Base-by-base conservation (phyloP, 768 basidiomycete species). In the Ramaria sp. region DNA sequence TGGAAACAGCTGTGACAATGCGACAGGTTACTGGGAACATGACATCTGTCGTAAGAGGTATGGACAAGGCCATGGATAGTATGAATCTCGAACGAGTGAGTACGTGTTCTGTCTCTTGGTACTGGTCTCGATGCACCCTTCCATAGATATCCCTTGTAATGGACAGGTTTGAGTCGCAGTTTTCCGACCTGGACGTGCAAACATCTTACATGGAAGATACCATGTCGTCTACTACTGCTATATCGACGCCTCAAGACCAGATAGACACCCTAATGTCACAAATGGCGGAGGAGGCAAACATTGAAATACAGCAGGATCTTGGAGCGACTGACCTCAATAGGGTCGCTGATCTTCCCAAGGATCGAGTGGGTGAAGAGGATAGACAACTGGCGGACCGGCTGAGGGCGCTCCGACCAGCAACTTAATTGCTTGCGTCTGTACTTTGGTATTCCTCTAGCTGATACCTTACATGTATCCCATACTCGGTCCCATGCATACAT, bases 1-100 rank as follows among this genome's bases (percentile, higher is more conserved):
- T 99, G 0, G 96, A 99, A 71, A 98, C 96, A 16, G 96, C 96
- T 0, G 93, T 98, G 41, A 97, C 95, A 53, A 97, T 99, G 91
- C 81, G 90, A 48, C 81, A 90, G 69, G 88, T 99, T 38, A 95
- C 96, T 28, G 92, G 92, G 3, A 93, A 85, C 67, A 96, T 99
- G 95, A 84, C 91, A 15, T 85, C 84, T 34, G 96, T 98, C 2
- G 96, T 99, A 43, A 83, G 82, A 63, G 94, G 93, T 32, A 98
- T 99, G 96, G 96, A 99, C 67, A 89, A 86, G 65, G 96, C 96
- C 3, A 98, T 99, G 96, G 88, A 96, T 62, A 87, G 77, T 69
- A 99, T 99, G 96, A 98, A 99, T 73, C 78, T 98, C 55, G 96
- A 99, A 63, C 78, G 85, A 66, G 95, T 96, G 63, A 64, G 82